Percentiles rank a stretch among this genome's conserved stretches.
phyloP scores from a whole-genome alignment of 805 yeast genomes.

The Candida chilensis region DNA sequence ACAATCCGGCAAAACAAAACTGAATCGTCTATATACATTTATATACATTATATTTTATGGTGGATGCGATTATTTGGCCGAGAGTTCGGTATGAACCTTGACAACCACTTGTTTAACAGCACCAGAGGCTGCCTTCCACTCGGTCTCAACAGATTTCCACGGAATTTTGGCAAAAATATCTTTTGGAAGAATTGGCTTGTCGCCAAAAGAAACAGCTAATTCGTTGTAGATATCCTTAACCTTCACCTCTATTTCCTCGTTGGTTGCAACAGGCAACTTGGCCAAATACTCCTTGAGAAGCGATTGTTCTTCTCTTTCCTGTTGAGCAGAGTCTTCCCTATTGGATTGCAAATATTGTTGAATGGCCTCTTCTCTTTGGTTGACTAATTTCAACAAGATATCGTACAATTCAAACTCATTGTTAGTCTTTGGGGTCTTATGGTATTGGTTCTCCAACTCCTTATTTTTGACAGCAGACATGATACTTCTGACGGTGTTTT shows the following conservation, averaged over 20 bases:
- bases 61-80: no score
- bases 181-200: conserved; percentile 12
- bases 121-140: conserved; percentile 24
- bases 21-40: no score
- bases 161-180: conserved; percentile 18
- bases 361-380: conserved; percentile 41
- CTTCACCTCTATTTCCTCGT: conserved; percentile 23
- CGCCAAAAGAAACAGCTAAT: conserved; percentile 8
- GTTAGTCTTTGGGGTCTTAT: conserved; percentile 15
- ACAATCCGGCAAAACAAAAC: no score
- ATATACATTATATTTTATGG: no score
- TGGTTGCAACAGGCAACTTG: conserved; percentile 38
- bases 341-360: conserved; percentile 33
- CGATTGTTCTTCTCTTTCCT: conserved; percentile 36
- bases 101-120: conserved; percentile 18
- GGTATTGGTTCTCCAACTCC: conserved; percentile 27
- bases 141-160: conserved; percentile 18
- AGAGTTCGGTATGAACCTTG: conserved; percentile 9
- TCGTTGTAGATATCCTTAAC: conserved; percentile 15
- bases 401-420: conserved; percentile 25
- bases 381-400: conserved; percentile 30
- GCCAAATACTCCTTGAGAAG: conserved; percentile 28
- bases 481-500: conserved; percentile 34
- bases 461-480: conserved; percentile 33
- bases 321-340: conserved; percentile 45